These are phyloP conservation scores for Chloris gayana DNA, from an alignment of 176 grass and related monocot genomes.

Conservation along the genomic window DNA sequence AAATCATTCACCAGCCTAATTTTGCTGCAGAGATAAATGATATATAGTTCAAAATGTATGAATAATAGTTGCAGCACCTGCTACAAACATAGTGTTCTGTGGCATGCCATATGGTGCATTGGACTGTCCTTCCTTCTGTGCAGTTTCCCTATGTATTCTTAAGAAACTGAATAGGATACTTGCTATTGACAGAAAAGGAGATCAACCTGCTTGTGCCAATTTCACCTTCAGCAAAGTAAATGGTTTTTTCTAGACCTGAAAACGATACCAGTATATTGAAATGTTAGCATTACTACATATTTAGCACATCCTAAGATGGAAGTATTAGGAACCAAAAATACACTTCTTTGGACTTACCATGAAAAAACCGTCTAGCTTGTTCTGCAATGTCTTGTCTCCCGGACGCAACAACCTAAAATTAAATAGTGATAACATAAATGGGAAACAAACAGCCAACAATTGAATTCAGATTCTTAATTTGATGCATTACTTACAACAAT, in stretches of 20 bases:
- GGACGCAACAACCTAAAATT: slow-evolving; percentile 75
- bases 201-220: slow-evolving; percentile 70
- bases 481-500: slow-evolving; percentile 66
- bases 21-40: slow-evolving; percentile 63
- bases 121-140: neutral
- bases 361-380: slow-evolving; percentile 56
- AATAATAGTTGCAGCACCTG: slow-evolving; percentile 28
- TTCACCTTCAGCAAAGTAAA: slow-evolving; percentile 79
- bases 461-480: slow-evolving; percentile 15
- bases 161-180: neutral
- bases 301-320: slow-evolving; percentile 24
- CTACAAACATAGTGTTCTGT: neutral
- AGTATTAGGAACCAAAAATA: slow-evolving; percentile 19
- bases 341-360: slow-evolving; percentile 47
- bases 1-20: slow-evolving; percentile 84
- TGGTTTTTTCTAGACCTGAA: slow-evolving; percentile 65
- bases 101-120: neutral
- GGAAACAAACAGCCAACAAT: slow-evolving; percentile 1
- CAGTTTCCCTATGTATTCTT: neutral
- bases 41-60: neutral
- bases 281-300: slow-evolving; percentile 14
- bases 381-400: slow-evolving; percentile 59
- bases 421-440: slow-evolving; percentile 27
- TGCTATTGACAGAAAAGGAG: slow-evolving; percentile 33
- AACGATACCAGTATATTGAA: slow-evolving; percentile 34